Conservation (phyloP, 768 basidiomycete species). For the Dendrothele bispora region DNA sequence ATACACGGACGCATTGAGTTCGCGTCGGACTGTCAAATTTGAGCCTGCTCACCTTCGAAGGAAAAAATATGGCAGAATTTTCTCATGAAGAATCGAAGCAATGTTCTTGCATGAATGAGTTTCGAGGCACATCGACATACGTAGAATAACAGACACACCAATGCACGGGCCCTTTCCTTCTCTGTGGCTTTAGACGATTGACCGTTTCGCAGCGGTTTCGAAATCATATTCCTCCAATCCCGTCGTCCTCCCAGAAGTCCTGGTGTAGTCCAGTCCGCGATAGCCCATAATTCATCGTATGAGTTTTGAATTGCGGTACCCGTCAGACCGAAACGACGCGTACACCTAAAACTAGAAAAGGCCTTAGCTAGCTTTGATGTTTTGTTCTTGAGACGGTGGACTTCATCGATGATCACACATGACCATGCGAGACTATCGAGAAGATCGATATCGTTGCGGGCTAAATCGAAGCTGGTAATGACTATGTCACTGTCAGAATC, state of each 20-base stretch:
- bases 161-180: conserved; percentile 56
- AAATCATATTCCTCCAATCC: conserved; percentile 79
- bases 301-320: conserved; percentile 83
- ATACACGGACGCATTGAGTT: background rate
- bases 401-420: conserved; percentile 84
- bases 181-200: conserved; percentile 67
- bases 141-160: conserved; percentile 32
- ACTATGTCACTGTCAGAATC: conserved; percentile 59
- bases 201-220: conserved; percentile 63
- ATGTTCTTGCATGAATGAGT: conserved; percentile 40
- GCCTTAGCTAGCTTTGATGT: conserved; percentile 64
- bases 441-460: conserved; percentile 66
- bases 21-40: background rate
- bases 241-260: conserved; percentile 66
- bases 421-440: conserved; percentile 72
- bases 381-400: conserved; percentile 85
- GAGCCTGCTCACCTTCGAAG: conserved; percentile 58
- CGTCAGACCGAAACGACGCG: conserved; percentile 80
- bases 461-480: conserved; percentile 77
- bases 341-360: conserved; percentile 67
- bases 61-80: conserved; percentile 81
- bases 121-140: background rate
- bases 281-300: conserved; percentile 89
- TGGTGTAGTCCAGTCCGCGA: conserved; percentile 91
- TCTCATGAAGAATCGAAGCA: conserved; percentile 59